Evolutionary conservation across 2,329 filamentous ascomycete genomes (phyloP).

Genomic region (Monosporascus sp.): DNA sequence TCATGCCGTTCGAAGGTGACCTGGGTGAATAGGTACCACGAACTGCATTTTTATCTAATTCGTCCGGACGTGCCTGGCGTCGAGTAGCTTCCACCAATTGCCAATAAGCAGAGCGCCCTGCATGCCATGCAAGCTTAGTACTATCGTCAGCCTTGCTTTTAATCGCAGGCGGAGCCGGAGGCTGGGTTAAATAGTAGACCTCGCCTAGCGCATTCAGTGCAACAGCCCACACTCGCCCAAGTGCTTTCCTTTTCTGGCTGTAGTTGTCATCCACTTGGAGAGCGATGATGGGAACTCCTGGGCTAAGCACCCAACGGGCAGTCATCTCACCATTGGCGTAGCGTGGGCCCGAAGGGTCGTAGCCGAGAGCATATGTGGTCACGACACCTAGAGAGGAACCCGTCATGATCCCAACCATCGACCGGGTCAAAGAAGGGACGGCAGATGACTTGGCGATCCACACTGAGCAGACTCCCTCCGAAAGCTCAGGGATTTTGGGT

Average conservation of each 20-base stretch:
- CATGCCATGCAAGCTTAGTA: conserved; percentile 69
- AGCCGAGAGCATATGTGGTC: conserved; percentile 72
- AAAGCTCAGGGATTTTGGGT: conserved; percentile 65
- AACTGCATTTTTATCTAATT: conserved; percentile 61
- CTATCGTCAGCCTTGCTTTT: conserved; percentile 48
- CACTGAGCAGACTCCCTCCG: conserved; percentile 69
- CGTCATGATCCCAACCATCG: conserved; percentile 74
- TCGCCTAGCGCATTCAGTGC: conserved; percentile 92
- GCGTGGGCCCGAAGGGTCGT: conserved; percentile 52
- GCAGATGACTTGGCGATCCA: conserved; percentile 84
- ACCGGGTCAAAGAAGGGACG: conserved; percentile 67
- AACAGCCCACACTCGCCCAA: conserved; percentile 80
- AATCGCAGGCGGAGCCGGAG: conserved; percentile 52
- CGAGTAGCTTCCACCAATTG: conserved; percentile 72
- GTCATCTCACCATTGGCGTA: conserved; percentile 73
- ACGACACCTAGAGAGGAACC: conserved; percentile 81
- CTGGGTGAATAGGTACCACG: conserved; percentile 76
- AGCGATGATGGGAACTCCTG: conserved; percentile 84
- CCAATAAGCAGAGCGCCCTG: conserved; percentile 77
- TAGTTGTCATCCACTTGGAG: conserved; percentile 82
- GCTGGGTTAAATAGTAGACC: conserved; percentile 74
- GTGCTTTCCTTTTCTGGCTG: conserved; percentile 61
- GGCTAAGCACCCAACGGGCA: conserved; percentile 83
- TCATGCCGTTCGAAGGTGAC: conserved; percentile 70
- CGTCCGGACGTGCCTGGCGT: conserved; percentile 65